These are phyloP conservation scores for Pythium dissotocum DNA, from an alignment of 352 stramenopile species.

Conservation along the genomic window DNA sequence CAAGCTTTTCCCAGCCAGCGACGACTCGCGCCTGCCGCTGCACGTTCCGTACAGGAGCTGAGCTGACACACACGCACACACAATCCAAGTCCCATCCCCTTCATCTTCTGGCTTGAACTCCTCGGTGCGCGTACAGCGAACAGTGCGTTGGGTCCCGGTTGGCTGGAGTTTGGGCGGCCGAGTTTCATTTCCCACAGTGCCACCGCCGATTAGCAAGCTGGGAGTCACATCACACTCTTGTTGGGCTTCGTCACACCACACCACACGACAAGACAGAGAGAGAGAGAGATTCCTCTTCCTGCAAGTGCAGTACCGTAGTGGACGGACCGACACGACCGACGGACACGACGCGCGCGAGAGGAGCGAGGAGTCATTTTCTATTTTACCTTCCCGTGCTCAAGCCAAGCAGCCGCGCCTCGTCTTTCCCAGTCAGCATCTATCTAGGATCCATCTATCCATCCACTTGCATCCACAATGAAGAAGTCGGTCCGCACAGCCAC, in stretches of 20 bases:
- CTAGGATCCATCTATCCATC: too few species aligned
- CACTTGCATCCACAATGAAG: neutral
- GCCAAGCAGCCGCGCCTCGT: neutral
- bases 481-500: constrained; percentile 3
- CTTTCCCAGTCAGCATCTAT: neutral
- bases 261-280: neutral
- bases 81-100: neutral
- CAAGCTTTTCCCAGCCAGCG: neutral
- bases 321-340: neutral
- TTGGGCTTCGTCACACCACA: neutral
- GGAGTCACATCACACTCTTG: neutral
- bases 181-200: neutral
- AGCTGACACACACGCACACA: neutral
- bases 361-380: constrained; percentile 3
- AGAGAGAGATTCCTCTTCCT: too few species aligned
- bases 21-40: neutral
- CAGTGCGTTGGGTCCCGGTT: neutral
- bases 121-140: constrained; percentile 2
- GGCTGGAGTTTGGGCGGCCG: neutral
- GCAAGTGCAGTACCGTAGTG: constrained; percentile 4
- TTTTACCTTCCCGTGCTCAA: constrained; percentile 6
- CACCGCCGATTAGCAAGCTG: neutral
- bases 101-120: constrained; percentile 4
- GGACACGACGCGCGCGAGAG: too few species aligned
- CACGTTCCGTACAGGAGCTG: neutral